Evolutionary conservation across 305 asterid species (phyloP).

Genomic region (Fraxinus xanthoxyloides): DNA sequence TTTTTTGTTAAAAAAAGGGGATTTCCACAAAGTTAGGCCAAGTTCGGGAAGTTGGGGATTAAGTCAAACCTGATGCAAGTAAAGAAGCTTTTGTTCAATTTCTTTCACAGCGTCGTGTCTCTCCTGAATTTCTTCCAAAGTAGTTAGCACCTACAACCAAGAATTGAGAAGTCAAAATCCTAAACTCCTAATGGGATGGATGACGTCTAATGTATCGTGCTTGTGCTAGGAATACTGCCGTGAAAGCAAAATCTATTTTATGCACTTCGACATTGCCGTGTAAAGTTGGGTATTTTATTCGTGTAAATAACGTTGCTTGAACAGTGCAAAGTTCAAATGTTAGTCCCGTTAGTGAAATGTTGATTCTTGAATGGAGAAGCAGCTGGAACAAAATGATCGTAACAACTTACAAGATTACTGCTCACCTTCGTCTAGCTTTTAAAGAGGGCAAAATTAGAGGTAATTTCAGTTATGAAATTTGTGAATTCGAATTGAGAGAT

Average conservation of each 20-base stretch:
- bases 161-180: not conserved
- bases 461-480: not conserved
- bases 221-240: not conserved
- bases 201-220: not conserved
- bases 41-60: not conserved
- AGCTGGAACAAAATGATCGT: not conserved
- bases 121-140: constrained; percentile 87
- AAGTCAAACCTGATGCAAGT: constrained; percentile 61
- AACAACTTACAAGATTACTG: not conserved
- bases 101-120: constrained; percentile 82
- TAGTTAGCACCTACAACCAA: constrained; percentile 50
- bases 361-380: not conserved
- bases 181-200: not conserved
- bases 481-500: not conserved
- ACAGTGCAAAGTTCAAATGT: not conserved
- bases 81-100: constrained; percentile 80
- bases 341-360: not conserved
- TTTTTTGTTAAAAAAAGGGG: not conserved
- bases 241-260: not conserved
- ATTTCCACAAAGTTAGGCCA: not conserved
- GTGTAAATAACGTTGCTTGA: not conserved
- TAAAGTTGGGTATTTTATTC: not conserved
- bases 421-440: not conserved
- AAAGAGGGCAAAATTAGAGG: not conserved
- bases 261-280: not conserved